These are phyloP conservation scores for Ganoderma meredithae DNA, from an alignment of 1,284 basidiomycete species.

Conservation along the genomic window DNA sequence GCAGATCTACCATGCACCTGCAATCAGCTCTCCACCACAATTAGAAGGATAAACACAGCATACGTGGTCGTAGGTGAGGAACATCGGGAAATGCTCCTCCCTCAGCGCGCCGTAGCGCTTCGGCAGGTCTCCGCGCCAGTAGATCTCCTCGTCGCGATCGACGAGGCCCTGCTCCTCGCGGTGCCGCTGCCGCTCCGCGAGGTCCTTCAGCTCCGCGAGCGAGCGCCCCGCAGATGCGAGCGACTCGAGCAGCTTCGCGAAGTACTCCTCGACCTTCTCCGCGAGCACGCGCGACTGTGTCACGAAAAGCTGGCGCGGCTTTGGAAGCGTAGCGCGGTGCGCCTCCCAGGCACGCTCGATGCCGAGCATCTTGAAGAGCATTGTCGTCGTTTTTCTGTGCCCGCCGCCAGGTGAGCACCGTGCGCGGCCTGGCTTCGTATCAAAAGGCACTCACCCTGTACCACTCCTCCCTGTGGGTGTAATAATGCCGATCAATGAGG, in stretches of 20 bases:
- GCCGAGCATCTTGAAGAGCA: slow-evolving; percentile 77
- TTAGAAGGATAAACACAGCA: slow-evolving; percentile 7
- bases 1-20: slow-evolving; percentile 15
- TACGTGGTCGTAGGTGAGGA: slow-evolving; percentile 72
- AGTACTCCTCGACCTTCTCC: slow-evolving; percentile 72
- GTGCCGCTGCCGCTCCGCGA: slow-evolving; percentile 35
- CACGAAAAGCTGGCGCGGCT: slow-evolving; percentile 73
- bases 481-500: neutral
- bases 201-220: slow-evolving; percentile 45
- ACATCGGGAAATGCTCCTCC: slow-evolving; percentile 74
- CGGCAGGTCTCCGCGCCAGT: slow-evolving; percentile 58
- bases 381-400: slow-evolving; percentile 75
- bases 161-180: slow-evolving; percentile 47
- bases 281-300: slow-evolving; percentile 74
- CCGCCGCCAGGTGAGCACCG: neutral
- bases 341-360: slow-evolving; percentile 61
- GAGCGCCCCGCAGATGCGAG: slow-evolving; percentile 50
- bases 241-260: slow-evolving; percentile 57
- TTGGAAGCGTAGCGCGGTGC: slow-evolving; percentile 36
- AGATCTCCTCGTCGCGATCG: slow-evolving; percentile 56
- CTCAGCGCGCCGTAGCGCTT: slow-evolving; percentile 61
- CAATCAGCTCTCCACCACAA: neutral
- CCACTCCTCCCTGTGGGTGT: slow-evolving; percentile 59
- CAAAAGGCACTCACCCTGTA: slow-evolving; percentile 59
- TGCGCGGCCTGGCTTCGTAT: neutral